phyloP scores from a whole-genome alignment of 805 yeast genomes.

The Nakazawaea ernobii region DNA sequence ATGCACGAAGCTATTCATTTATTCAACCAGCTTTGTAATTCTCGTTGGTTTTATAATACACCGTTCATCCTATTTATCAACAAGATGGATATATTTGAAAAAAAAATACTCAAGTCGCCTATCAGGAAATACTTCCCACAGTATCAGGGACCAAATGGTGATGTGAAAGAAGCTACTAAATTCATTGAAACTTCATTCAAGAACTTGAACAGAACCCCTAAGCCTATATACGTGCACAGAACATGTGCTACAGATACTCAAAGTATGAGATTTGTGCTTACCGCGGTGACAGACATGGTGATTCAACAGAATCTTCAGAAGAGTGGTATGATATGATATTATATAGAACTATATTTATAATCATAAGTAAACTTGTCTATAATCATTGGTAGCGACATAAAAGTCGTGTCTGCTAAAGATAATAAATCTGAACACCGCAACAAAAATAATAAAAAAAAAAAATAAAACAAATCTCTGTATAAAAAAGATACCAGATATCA shows the following conservation, averaged over 20 bases:
- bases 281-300: conserved; percentile 90
- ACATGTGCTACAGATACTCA: conserved; percentile 94
- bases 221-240: conserved; percentile 83
- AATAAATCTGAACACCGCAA: no score
- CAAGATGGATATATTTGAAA: conserved; percentile 76
- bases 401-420: no score
- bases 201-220: conserved; percentile 52
- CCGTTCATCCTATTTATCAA: conserved; percentile 88
- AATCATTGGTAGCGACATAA: no score
- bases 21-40: conserved; percentile 79
- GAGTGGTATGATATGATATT: conserved; percentile 59
- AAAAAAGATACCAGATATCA: no score
- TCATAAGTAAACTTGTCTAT: no score
- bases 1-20: conserved; percentile 85
- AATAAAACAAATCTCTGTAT: no score
- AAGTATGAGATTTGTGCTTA: conserved; percentile 83
- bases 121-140: conserved; percentile 73
- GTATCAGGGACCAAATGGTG: conserved; percentile 58
- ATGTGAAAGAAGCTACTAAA: conserved; percentile 59
- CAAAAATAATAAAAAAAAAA: no score
- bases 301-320: conserved; percentile 75
- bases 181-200: conserved; percentile 69
- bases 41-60: conserved; percentile 77
- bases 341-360: neutral
- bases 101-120: conserved; percentile 62